Evolutionary conservation across 2,329 filamentous ascomycete genomes (phyloP).

Genomic region (Neophaeococcomyces mojaviensis): DNA sequence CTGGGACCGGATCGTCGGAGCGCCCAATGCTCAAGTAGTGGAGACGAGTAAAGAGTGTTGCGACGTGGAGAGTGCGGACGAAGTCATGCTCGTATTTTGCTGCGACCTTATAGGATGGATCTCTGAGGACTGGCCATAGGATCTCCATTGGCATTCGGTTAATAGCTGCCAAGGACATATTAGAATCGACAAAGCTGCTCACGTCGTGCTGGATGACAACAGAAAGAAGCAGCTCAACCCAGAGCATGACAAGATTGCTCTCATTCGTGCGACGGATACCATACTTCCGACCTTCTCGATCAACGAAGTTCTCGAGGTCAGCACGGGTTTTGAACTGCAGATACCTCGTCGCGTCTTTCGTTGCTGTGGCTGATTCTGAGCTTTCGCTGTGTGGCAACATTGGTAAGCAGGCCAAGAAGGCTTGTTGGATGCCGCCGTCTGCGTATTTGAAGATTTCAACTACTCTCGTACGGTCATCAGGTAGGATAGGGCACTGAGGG

Average conservation of each 20-base stretch:
- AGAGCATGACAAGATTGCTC: conserved; percentile 13
- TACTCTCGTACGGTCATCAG: conserved; percentile 7
- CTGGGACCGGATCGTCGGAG: conserved; percentile 1
- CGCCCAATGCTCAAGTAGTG: neutral
- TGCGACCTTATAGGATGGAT: neutral
- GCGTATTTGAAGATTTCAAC: neutral
- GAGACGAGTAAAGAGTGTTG: conserved; percentile 4
- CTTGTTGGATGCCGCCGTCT: conserved; percentile 1
- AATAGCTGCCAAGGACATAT: conserved; percentile 4
- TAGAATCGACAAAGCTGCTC: conserved; percentile 5
- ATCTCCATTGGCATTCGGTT: conserved; percentile 6
- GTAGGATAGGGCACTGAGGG: conserved; percentile 18
- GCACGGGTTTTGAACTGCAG: conserved; percentile 7
- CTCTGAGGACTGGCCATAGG: conserved; percentile 6
- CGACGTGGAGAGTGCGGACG: conserved; percentile 11
- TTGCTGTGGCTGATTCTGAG: neutral
- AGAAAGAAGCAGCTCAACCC: conserved; percentile 13
- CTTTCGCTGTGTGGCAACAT: neutral
- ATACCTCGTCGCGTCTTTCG: conserved; percentile 2
- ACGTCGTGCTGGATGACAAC: conserved; percentile 15
- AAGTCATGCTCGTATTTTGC: neutral
- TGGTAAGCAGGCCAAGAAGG: neutral
- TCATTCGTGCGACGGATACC: conserved; percentile 4
- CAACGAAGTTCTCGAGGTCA: conserved; percentile 11
- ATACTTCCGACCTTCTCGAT: neutral